Conservation (phyloP, 306 rosid genomes). For the Vigna reflexopilosa region DNA sequence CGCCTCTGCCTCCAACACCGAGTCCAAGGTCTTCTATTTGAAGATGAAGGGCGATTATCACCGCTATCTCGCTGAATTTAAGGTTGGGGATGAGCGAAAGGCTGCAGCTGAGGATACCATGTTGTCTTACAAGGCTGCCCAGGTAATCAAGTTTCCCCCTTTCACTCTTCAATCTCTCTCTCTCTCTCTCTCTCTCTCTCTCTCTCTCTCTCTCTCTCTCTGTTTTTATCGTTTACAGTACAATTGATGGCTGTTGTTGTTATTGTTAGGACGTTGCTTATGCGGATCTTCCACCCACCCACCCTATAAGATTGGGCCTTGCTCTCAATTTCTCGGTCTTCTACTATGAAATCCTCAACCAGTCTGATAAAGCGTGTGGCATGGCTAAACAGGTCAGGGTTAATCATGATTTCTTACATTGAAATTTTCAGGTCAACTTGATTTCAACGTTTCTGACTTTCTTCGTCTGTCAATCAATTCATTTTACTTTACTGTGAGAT, state of each 20-base stretch:
- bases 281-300: slow-evolving; percentile 77
- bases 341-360: slow-evolving; percentile 82
- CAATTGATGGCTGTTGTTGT: background rate
- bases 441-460: slow-evolving; percentile 9
- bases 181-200: background rate
- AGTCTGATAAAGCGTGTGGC: slow-evolving; percentile 76
- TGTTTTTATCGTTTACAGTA: background rate
- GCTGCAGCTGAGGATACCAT: slow-evolving; percentile 78
- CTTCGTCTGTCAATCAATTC: background rate
- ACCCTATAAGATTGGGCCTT: slow-evolving; percentile 82
- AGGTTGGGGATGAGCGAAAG: slow-evolving; percentile 65
- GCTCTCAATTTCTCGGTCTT: slow-evolving; percentile 82
- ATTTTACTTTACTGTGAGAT: slow-evolving; percentile 1
- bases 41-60: slow-evolving; percentile 88
- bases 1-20: slow-evolving; percentile 62
- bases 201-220: background rate
- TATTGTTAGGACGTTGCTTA: slow-evolving; percentile 60
- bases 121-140: slow-evolving; percentile 81
- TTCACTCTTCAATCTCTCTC: background rate
- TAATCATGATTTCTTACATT: background rate
- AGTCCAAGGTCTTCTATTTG: slow-evolving; percentile 73
- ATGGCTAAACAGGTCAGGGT: slow-evolving; percentile 81
- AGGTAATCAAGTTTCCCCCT: slow-evolving; percentile 40
- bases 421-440: slow-evolving; percentile 25
- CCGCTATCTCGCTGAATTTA: slow-evolving; percentile 77